phyloP scores from a whole-genome alignment of 2,329 filamentous ascomycete species.

The Colletotrichum sp. region DNA sequence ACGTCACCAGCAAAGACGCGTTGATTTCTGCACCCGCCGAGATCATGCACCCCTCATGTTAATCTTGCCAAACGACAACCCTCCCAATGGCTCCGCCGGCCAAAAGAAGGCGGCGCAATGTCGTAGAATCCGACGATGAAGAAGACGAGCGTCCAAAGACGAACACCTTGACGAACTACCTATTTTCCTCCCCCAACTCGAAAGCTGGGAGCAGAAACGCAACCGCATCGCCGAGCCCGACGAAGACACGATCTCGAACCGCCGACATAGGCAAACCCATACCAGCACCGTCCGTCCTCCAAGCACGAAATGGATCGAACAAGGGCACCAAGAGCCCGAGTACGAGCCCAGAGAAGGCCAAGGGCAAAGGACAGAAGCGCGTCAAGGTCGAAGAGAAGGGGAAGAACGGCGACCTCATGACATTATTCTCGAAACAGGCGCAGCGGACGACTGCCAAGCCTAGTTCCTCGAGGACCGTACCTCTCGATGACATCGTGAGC shows the following conservation, averaged over 20 bases:
- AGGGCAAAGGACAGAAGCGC: constrained; percentile 37
- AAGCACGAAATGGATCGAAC: constrained; percentile 26
- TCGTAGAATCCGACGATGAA: constrained; percentile 57
- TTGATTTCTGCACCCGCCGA: background rate
- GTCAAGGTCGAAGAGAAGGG: constrained; percentile 52
- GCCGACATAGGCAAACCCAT: background rate
- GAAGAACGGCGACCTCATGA: constrained; percentile 61
- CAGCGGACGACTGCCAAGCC: constrained; percentile 43
- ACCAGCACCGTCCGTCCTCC: constrained; percentile 23
- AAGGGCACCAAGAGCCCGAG: constrained; percentile 41
- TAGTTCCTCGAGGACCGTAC: constrained; percentile 32
- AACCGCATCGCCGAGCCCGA: constrained; percentile 46
- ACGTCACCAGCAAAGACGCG: background rate
- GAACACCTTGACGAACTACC: constrained; percentile 58
- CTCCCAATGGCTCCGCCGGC: constrained; percentile 59
- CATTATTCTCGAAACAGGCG: constrained; percentile 67
- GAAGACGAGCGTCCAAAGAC: constrained; percentile 41
- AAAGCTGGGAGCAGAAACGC: constrained; percentile 34
- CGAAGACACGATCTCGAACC: constrained; percentile 29
- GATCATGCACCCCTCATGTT: constrained; percentile 14
- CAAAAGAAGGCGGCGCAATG: constrained; percentile 64
- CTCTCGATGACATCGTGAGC: constrained; percentile 55
- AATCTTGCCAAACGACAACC: background rate
- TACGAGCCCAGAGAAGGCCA: constrained; percentile 54
- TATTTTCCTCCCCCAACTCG: constrained; percentile 57